Evolutionary conservation across 1,284 basidiomycete species (phyloP), one percentile per base, ranked within the genome.

Genomic region (Rugosomyces carneus): DNA sequence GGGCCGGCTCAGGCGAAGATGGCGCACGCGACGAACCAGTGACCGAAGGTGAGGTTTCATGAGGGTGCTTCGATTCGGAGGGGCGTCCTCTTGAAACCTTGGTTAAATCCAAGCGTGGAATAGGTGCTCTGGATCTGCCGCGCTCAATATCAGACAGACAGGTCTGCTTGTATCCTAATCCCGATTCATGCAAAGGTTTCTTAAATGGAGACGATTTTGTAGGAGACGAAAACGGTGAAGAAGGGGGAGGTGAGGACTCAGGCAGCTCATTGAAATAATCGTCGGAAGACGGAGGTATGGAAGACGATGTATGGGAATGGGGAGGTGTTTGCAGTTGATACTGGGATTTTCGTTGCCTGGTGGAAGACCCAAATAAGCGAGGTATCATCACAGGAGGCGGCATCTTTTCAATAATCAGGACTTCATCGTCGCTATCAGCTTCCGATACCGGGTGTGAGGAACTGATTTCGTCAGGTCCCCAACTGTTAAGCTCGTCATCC

Each of bases 401-500:
- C 10, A 38, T 40, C 36, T n/a, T 36, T 24, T 45, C 57, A 20
- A 63, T 44, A 13, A 63, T n/a, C 47, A 52, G 44, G 29, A 50
- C 38, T 50, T 67, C 63, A 38, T 59, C 57, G 37, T 64, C 61
- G 43, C 56, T 58, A 40, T 64, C 45, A 38, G 53, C 48, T 23
- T 60, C 59, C 32, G 46, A 43, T 21, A 62, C 45, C 39, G 54
- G 58, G 42, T 60, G 58, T 23, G 66, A 51, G 37, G 53, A 52
- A 35, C 58, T 66, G 24, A 61, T 60, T 48, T 67, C 66, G 34
- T 64, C 58, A 8, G 56, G 43, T 21, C 60, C 59, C 65, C 68
- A 71, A 39, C 60, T 59, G 37, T 61, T 65, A 9, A 75, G 63
- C 55, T 73, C 72, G 49, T 73, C 72, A 8, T 71, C 70, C 15